phyloP scores from a whole-genome alignment of 2,329 filamentous ascomycete species.

The Diaporthe vaccinii region DNA sequence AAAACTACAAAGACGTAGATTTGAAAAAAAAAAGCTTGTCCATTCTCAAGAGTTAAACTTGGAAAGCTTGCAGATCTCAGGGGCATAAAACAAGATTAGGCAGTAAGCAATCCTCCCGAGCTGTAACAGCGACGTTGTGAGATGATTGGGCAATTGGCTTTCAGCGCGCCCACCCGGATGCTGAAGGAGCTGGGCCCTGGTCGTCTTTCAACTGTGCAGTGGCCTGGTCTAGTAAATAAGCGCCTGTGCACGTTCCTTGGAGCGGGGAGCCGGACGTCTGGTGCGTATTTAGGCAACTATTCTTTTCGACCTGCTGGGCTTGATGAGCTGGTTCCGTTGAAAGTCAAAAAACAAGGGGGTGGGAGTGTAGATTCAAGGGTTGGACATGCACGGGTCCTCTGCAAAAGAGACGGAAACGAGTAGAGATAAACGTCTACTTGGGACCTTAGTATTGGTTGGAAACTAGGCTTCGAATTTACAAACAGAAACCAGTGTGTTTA shows the following conservation, averaged over 20 bases:
- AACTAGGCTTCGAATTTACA: no score
- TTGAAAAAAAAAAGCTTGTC: not conserved
- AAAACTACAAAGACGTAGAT: not conserved
- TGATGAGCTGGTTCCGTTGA: not conserved
- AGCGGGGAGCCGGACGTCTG: not conserved
- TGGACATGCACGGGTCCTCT: no score
- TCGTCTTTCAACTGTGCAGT: not conserved
- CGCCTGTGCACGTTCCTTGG: not conserved
- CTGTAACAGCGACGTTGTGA: not conserved
- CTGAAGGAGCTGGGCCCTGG: conserved; percentile 8
- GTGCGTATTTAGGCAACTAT: not conserved
- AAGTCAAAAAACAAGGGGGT: no score
- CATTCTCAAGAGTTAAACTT: not conserved
- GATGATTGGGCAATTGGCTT: conserved; percentile 4
- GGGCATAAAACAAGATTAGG: not conserved
- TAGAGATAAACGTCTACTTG: no score
- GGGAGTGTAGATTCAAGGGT: no score
- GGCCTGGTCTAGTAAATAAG: not conserved
- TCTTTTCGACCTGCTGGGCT: not conserved
- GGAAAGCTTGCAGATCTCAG: not conserved
- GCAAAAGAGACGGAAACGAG: no score
- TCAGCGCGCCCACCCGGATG: not conserved
- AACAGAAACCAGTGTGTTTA: no score
- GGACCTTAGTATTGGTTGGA: no score
- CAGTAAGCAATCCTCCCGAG: conserved; percentile 3